Evolutionary conservation across 2,329 filamentous ascomycete genomes (phyloP).

Genomic region (Exserohilum turcica): DNA sequence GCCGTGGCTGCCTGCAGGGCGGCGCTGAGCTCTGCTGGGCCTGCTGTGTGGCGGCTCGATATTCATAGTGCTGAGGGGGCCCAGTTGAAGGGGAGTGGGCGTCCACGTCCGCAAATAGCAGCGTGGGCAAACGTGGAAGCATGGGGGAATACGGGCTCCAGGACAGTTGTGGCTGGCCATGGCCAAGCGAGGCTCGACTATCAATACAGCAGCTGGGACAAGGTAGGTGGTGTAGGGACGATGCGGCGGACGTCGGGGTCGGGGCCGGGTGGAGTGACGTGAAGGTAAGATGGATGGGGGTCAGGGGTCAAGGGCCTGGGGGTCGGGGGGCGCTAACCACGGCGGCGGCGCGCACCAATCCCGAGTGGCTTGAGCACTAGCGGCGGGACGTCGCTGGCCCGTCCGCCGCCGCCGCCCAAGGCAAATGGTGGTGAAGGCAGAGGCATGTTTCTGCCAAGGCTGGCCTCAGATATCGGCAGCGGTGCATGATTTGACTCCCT

Average conservation of each 20-base stretch:
- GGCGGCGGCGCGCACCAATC: slow-evolving; percentile 10
- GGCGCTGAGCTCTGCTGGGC: slow-evolving; percentile 3
- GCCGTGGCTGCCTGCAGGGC: slow-evolving; percentile 13
- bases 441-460: too few species aligned
- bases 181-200: slow-evolving; percentile 10
- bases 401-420: too few species aligned
- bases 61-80: background rate
- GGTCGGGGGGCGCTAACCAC: slow-evolving; percentile 15
- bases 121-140: background rate
- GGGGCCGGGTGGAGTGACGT: slow-evolving; percentile 20
- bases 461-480: too few species aligned
- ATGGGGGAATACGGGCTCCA: slow-evolving; percentile 3
- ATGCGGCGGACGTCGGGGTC: slow-evolving; percentile 17
- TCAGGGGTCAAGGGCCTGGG: slow-evolving; percentile 12
- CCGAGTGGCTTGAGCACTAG: slow-evolving; percentile 26
- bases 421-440: too few species aligned
- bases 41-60: slow-evolving; percentile 6
- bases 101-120: slow-evolving; percentile 1
- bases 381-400: slow-evolving; percentile 16
- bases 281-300: slow-evolving; percentile 23
- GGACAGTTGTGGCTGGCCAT: slow-evolving; percentile 8
- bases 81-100: too few species aligned
- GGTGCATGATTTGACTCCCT: too few species aligned
- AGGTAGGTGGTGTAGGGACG: slow-evolving; percentile 13
- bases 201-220: background rate